Base-by-base conservation (phyloP, 2,329 filamentous ascomycete species). In the Epichloe sibirici region DNA sequence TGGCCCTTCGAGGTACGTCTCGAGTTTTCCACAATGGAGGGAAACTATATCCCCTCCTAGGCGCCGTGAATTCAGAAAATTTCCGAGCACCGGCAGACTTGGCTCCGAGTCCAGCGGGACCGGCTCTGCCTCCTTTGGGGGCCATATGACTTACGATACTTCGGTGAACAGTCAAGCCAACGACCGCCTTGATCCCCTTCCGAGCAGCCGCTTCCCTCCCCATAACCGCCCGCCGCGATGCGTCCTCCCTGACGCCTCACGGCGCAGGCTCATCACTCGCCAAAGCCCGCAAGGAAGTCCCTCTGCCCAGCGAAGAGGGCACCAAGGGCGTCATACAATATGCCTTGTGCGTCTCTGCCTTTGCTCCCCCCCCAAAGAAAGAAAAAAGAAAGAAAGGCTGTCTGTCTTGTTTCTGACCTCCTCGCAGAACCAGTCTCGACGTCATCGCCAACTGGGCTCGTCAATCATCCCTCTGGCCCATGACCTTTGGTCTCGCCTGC, bases 401-500 rank as follows among this genome's bases (percentile, higher is more conserved):
- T 3, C 8, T 31, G 8, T 4, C 31, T 11, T 28, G 3, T 5
- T 13, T n/a, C 37, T 9, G 44, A 38, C 28, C 43, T 11, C n/a
- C 21, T 23, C 45, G 13, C 60, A 90, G 85, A 57, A 88, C 87
- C 51, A 85, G 86, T 5, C 77, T 90, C 64, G 88, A 94, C 66
- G 77, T 85, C 63, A 77, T 93, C 57, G 74, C 85, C 69, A 91
- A 90, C 74, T 94, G 88, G 88, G 85, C 82, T 39, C 83, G 88
- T 49, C 86, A 93, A 71, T 81, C 83, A 52, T 94, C 88, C 15
- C 75, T 93, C 50, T 94, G 88, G 88, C 88, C 88, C 60, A 84
- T 94, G 78, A 90, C 86, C 48, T 94, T 94, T 67, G 88, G 85
- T 49, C 84, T 93, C 48, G 88, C 88, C 63, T 94, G 88, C 78